phyloP scores from a whole-genome alignment of 148 eudicot species.

The Linanthus parryae region DNA sequence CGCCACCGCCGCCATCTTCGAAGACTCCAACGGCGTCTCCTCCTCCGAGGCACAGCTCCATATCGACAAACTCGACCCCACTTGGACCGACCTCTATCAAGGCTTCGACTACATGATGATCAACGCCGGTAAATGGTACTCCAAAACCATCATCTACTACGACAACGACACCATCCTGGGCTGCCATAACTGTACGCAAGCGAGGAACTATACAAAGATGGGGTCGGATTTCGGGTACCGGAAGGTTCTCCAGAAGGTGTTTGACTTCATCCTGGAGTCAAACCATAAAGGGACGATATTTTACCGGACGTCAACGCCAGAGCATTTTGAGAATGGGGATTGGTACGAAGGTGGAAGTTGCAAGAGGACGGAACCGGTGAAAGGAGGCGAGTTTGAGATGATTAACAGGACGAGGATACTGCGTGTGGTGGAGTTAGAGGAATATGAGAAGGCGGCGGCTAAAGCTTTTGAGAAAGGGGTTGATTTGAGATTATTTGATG shows the following conservation, averaged over 20 bases:
- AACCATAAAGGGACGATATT: slow-evolving; percentile 42
- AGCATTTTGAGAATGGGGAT: slow-evolving; percentile 81
- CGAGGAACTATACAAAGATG: slow-evolving; percentile 26
- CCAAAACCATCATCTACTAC: slow-evolving; percentile 41
- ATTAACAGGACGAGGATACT: slow-evolving; percentile 33
- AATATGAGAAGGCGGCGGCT: slow-evolving; percentile 35
- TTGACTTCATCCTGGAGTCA: slow-evolving; percentile 40
- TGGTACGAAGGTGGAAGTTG: slow-evolving; percentile 71
- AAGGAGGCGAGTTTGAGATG: slow-evolving; percentile 43
- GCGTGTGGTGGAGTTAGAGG: slow-evolving; percentile 60
- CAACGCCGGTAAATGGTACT: slow-evolving; percentile 61
- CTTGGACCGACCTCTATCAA: slow-evolving; percentile 32
- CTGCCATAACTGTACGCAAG: slow-evolving; percentile 40
- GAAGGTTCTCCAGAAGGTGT: slow-evolving; percentile 30
- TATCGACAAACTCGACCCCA: slow-evolving; percentile 46
- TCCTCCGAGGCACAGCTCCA: slow-evolving; percentile 36
- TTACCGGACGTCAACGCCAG: slow-evolving; percentile 58
- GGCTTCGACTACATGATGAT: slow-evolving; percentile 49
- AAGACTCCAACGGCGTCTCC: slow-evolving; percentile 47
- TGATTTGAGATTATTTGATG: slow-evolving; percentile 49
- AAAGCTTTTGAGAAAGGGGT: slow-evolving; percentile 50
- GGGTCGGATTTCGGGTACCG: slow-evolving; percentile 45
- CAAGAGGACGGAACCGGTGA: slow-evolving; percentile 46
- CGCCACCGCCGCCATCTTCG: slow-evolving; percentile 40
- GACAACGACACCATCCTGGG: slow-evolving; percentile 38